Evolutionary conservation across 2,329 filamentous ascomycete species (phyloP), one percentile per base, ranked within the genome.

Genomic region (Beauveria pseudobassiana): DNA sequence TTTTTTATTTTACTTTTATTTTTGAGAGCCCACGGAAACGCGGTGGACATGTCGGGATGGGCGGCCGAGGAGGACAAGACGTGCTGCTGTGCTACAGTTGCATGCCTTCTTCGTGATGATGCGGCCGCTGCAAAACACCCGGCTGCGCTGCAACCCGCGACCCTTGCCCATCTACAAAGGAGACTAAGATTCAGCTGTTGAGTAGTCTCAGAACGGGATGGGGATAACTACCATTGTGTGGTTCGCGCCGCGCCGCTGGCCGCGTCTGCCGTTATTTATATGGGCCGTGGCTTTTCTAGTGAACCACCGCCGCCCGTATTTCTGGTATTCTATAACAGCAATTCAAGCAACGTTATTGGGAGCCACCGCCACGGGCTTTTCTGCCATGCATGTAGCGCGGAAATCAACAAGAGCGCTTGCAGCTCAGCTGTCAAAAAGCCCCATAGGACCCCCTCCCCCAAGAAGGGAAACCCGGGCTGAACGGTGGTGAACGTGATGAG

Each of bases 251-350:
- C 59, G 42, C 59, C 59, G 59, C 26, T 28, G 38, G 22, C 56
- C 56, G 46, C 28, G 50, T 55, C 50, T 61, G 50, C 59, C 59
- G 59, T 51, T 61, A 61, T 61, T 61, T 61, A 61, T 61, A 61
- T 61, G 59, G 59, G 38, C 57, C 57, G 46, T 60, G 48, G 48
- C 57, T 60, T 60, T 9, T 52, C 26, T 14, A 48, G 54, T 26
- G 26, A 46, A 51, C 18, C 26, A n/a, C 14, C n/a, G 40, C 53
- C 53, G 40, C 53, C 53, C 38, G 54, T 56, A 56, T 48, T 49
- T 26, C 6, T 12, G 4, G 34, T 38, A 5, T 38, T 38, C 34
- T 38, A 38, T 14, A 16, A 38, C 34, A 3, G 10, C 2, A 38
- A 38, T 57, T 34, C 10, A 12, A 9, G 43, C 38, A 51, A 51